Evolutionary conservation across 257 asterid genomes (phyloP).

Genomic region (Gentiana straminea): DNA sequence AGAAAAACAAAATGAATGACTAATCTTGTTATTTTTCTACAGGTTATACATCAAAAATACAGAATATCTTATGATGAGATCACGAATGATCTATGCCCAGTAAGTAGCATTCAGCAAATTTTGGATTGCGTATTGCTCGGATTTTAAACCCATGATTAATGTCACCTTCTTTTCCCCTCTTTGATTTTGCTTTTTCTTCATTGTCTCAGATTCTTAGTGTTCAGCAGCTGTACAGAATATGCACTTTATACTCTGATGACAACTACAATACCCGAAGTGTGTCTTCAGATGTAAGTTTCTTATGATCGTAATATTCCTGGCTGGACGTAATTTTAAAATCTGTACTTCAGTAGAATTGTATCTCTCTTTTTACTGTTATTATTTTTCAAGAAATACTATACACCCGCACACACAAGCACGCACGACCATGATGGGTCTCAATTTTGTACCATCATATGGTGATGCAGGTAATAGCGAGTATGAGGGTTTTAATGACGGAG

Average conservation of each 20-base stretch:
- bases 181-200: conserved; percentile 2
- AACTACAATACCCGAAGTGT: conserved; percentile 93
- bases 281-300: conserved; percentile 63
- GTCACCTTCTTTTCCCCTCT: neutral
- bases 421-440: neutral
- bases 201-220: conserved; percentile 74
- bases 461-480: conserved; percentile 82
- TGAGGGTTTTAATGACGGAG: conserved; percentile 96
- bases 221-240: conserved; percentile 97
- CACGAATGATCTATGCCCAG: conserved; percentile 92
- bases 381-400: too few species aligned
- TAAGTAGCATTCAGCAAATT: conserved; percentile 33
- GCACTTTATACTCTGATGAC: conserved; percentile 91
- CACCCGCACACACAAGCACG: too few species aligned
- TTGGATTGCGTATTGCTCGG: neutral
- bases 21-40: conserved; percentile 8
- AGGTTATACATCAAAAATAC: conserved; percentile 98
- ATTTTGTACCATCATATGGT: neutral
- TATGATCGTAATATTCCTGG: neutral
- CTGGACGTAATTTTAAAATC: too few species aligned
- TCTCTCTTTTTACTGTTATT: too few species aligned
- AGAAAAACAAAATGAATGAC: too few species aligned
- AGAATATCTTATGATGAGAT: conserved; percentile 95
- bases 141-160: neutral
- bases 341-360: too few species aligned